Evolutionary conservation across 148 eudicot species (phyloP), one percentile per base, ranked within the genome.

Genomic region (Limonium bicolor): DNA sequence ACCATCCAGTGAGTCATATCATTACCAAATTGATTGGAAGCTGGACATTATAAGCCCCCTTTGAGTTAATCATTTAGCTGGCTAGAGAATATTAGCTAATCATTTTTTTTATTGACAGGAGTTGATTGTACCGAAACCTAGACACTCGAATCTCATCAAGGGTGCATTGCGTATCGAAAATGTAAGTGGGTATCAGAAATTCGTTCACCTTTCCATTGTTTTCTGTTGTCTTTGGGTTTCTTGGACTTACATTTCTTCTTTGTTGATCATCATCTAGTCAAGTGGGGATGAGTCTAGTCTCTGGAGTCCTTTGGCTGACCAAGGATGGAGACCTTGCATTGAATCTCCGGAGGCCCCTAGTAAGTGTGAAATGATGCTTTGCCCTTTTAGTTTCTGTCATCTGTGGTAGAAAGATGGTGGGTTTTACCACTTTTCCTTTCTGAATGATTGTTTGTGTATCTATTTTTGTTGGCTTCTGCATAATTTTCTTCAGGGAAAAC

Each of bases 81-180:
- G n/a, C n/a, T n/a, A n/a, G n/a, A n/a, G n/a, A n/a, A n/a, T n/a
- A n/a, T n/a, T n/a, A n/a, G n/a, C n/a, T n/a, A n/a, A n/a, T n/a
- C n/a, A n/a, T 19, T 27, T 36, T 13, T 1, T 17, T 11, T 7
- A 24, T 31, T 30, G 29, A 31, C 57, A 84, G 94, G 94, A 84
- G 68, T 79, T 84, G 94, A 84, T 73, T 69, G 77, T 88, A 38
- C 94, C 94, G 12, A 55, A 29, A 33, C 76, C 88, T 3, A 73
- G 45, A 53, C 94, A 84, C 63, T 20, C 42, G 57, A 69, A 27
- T 25, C 68, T 84, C 18, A 58, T 84, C 21, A 62, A 65, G 9
- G 64, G 59, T 53, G 85, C 94, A 39, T 54, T 80, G 54, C 67
- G 63, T 27, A 69, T 54, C 43, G 54, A 68, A 59, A 59, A 67